Evolutionary conservation across 441 rosid species (phyloP), one percentile per base, ranked within the genome.

Genomic region (Corymbia citriodora): DNA sequence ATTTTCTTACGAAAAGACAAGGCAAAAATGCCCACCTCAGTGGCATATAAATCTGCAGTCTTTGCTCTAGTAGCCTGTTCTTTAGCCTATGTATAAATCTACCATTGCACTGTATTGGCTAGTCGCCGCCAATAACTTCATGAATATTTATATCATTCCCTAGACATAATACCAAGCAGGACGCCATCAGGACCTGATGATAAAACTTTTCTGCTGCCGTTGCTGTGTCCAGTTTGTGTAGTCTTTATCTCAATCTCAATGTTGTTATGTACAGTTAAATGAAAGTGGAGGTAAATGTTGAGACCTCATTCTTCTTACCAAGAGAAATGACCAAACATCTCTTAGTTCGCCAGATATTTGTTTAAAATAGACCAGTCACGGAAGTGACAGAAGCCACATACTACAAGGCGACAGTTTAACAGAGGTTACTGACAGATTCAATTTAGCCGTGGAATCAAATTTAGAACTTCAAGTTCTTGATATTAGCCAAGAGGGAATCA

Each of bases 1-100:
- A 88, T 92, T 45, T 93, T 94, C 90, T 59, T 92, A 70, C 88
- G 94, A 17, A 91, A 91, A 53, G 94, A 93, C 72, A 89, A 52
- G 9, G 95, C 94, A n/a, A 89, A 90, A 31, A 90, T 93, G 87
- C 93, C 93, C 9, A 29, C 27, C 40, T 92, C 93, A 16, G 90
- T 92, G 65, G 90, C 90, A 82, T 89, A 68, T 88, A 90, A 48
- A 25, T 93, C 94, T 9, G 52, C 70, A 25, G 19, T 89, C n/a
- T 36, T 90, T 63, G 90, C 92, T 17, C 33, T 90, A 11, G 49
- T 89, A 40, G 55, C 87, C 52, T 91, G 89, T 48, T 85, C 90
- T 14, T n/a, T 90, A 55, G 92, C 89, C 33, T 63, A 61, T 74
- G 50, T 25, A 19, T 89, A 90, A 63, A 63, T 72, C 82, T 36